Percentiles rank a stretch among this genome's conserved stretches.
These are phyloP conservation scores for Blastocystis sp. DNA, from an alignment of 352 stramenopile genomes.

Conservation along the genomic window DNA sequence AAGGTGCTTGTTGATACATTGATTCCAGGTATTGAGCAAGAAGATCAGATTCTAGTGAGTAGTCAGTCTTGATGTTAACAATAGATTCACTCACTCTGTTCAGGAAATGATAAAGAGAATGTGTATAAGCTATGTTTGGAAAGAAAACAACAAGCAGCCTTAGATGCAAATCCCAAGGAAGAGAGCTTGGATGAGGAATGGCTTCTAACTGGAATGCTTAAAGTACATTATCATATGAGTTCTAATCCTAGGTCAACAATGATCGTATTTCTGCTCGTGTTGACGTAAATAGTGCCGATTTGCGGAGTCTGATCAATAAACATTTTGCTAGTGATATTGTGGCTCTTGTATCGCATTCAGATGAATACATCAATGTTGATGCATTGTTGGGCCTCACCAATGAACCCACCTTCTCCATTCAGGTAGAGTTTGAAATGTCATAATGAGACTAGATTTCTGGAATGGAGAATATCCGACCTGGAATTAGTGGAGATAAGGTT, in stretches of 20 bases:
- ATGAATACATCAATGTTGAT: conserved; percentile 12
- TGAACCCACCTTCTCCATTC: background rate
- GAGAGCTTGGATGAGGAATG: background rate
- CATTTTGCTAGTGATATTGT: background rate
- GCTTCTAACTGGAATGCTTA: background rate
- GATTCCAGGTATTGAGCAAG: background rate
- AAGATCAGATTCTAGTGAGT: background rate
- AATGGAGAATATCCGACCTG: background rate
- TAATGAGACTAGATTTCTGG: background rate
- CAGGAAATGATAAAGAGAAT: background rate
- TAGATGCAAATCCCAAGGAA: background rate
- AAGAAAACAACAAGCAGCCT: background rate
- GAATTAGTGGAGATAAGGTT: conserved; percentile 20
- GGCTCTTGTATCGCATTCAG: background rate
- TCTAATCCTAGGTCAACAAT: background rate
- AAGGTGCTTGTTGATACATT: background rate
- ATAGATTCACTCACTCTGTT: background rate
- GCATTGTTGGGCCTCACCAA: background rate
- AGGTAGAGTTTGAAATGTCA: background rate
- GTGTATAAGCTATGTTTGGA: background rate
- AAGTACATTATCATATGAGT: background rate
- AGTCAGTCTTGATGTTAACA: background rate
- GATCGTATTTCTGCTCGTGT: background rate
- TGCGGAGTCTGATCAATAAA: background rate
- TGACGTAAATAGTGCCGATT: background rate